phyloP scores from a whole-genome alignment of 73 alveolate genomes.

The Tetrahymena elliotti region DNA sequence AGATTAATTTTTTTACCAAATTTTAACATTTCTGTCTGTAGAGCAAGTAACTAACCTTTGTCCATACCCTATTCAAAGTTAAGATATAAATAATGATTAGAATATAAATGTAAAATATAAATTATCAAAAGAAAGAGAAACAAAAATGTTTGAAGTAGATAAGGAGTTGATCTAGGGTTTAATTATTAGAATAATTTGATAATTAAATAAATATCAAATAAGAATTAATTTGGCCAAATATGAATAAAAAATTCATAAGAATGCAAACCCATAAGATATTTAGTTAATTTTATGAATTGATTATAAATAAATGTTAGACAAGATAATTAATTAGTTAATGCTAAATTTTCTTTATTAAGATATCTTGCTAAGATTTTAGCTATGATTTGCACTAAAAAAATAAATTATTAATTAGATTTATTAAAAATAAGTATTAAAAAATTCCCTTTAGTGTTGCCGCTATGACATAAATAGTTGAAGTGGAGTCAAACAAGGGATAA shows the following conservation, averaged over 20 bases:
- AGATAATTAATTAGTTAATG: not conserved
- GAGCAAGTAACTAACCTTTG: conserved; percentile 49
- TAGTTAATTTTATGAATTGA: not conserved
- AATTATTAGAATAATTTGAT: too few species aligned
- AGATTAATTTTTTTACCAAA: conserved; percentile 44
- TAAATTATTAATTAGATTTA: too few species aligned
- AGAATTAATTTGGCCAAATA: not conserved
- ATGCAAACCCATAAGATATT: not conserved
- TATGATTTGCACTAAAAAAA: not conserved
- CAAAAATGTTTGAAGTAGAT: too few species aligned
- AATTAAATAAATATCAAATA: too few species aligned
- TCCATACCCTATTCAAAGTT: conserved; percentile 12
- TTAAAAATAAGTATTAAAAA: not conserved
- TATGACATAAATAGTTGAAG: not conserved
- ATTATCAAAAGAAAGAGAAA: too few species aligned
- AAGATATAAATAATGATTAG: too few species aligned
- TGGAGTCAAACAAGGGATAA: not conserved
- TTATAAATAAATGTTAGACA: not conserved
- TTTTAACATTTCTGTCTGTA: conserved; percentile 34
- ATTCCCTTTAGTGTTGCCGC: conserved; percentile 1
- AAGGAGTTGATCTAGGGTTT: too few species aligned
- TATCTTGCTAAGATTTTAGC: not conserved
- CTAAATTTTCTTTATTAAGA: not conserved
- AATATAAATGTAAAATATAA: too few species aligned
- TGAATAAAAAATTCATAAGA: not conserved